Percentiles rank a stretch among this genome's conserved stretches.
Evolutionary conservation across 495 filamentous ascomycete genomes (phyloP).

Genomic region (Penicillium paradoxum): DNA sequence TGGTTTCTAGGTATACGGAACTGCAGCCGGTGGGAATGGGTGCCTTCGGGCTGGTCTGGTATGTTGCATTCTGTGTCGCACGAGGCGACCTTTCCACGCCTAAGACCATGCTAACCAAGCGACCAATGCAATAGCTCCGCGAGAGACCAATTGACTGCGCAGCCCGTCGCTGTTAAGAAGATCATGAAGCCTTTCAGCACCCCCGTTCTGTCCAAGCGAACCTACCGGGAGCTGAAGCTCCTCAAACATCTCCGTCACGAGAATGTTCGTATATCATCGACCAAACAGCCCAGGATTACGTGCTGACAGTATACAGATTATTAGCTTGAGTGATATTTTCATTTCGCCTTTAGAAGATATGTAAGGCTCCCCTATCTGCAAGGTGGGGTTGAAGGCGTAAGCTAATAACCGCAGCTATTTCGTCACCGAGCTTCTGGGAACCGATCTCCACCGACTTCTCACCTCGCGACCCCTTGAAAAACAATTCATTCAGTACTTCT

Average conservation of each 20-base stretch:
- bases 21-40: slow-evolving; percentile 99
- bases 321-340: slow-evolving; percentile 98
- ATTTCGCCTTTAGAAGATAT: slow-evolving; percentile 98
- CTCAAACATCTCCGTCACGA: slow-evolving; percentile 95
- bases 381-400: slow-evolving; percentile 17
- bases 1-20: slow-evolving; percentile 75
- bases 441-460: slow-evolving; percentile 90
- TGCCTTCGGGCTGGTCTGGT: slow-evolving; percentile 98
- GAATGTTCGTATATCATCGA: slow-evolving; percentile 58
- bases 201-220: slow-evolving; percentile 92
- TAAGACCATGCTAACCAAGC: slow-evolving; percentile 14
- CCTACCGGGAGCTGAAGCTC: slow-evolving; percentile 94
- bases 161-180: slow-evolving; percentile 98
- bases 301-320: slow-evolving; percentile 60
- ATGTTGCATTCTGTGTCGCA: slow-evolving; percentile 33
- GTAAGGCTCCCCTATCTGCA: slow-evolving; percentile 48
- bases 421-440: slow-evolving; percentile 95
- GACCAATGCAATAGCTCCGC: slow-evolving; percentile 62
- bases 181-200: slow-evolving; percentile 99
- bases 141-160: slow-evolving; percentile 91
- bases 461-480: slow-evolving; percentile 96
- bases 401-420: slow-evolving; percentile 66
- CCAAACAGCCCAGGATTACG: neutral
- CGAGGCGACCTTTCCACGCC: slow-evolving; percentile 1
- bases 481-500: slow-evolving; percentile 99